Evolutionary conservation across 169 alveolate species (phyloP).

Genomic region (Plasmodium blacklocki): DNA sequence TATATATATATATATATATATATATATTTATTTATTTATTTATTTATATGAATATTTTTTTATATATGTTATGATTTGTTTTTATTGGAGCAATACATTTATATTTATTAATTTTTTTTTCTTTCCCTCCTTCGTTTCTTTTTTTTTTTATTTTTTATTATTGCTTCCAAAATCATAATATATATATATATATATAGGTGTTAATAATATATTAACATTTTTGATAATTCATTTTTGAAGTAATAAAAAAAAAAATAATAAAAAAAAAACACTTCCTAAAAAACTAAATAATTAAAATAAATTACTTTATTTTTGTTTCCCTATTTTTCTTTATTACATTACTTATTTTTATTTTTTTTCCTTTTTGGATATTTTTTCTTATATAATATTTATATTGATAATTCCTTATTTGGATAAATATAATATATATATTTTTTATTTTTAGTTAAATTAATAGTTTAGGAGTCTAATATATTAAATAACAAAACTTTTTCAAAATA

Average conservation of each 20-base stretch:
- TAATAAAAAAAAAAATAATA: slow-evolving; percentile 16
- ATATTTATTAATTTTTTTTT: slow-evolving; percentile 7
- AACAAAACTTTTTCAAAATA: too few species aligned
- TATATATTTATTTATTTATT: neutral
- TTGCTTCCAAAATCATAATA: neutral
- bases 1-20: slow-evolving; percentile 2
- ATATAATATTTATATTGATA: too few species aligned
- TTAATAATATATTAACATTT: slow-evolving; percentile 20
- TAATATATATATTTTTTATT: slow-evolving; percentile 1
- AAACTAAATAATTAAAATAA: slow-evolving; percentile 36
- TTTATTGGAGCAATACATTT: slow-evolving; percentile 7
- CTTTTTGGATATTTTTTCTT: neutral
- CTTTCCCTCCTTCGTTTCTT: neutral
- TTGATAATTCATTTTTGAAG: slow-evolving; percentile 49
- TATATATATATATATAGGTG: slow-evolving; percentile 21
- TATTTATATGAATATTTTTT: neutral
- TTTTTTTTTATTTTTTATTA: slow-evolving; percentile 3
- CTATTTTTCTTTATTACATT: neutral
- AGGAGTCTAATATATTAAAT: too few species aligned
- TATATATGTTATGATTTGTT: slow-evolving; percentile 20
- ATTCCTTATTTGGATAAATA: neutral
- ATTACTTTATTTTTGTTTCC: slow-evolving; percentile 4
- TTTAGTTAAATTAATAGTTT: too few species aligned
- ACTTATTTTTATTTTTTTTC: neutral
- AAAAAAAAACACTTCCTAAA: slow-evolving; percentile 14